phyloP scores from a whole-genome alignment of 2,329 filamentous ascomycete genomes.

The Sclerotinia glacialis region DNA sequence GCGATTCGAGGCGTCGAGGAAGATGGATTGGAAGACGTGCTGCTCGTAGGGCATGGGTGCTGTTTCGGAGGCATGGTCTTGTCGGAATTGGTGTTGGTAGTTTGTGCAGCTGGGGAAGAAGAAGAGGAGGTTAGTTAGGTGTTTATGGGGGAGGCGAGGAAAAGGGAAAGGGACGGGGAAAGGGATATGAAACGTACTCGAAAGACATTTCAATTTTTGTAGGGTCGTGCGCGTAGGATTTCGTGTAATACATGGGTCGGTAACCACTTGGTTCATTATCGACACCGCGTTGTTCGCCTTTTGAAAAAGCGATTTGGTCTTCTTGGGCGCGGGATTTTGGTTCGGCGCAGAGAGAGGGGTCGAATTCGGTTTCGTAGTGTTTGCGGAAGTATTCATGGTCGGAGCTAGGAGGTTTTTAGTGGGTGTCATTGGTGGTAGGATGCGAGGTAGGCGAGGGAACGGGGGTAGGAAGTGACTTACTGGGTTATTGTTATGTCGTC shows the following conservation, averaged over 20 bases:
- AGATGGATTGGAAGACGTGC: slow-evolving; percentile 52
- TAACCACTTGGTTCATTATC: slow-evolving; percentile 52
- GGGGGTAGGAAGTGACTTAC: not conserved
- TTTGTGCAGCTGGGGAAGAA: slow-evolving; percentile 53
- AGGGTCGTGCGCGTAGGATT: slow-evolving; percentile 54
- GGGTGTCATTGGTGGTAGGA: not conserved
- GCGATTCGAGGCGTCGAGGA: slow-evolving; percentile 56
- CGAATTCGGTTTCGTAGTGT: slow-evolving; percentile 64
- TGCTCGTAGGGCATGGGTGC: not conserved
- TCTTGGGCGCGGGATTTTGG: slow-evolving; percentile 44
- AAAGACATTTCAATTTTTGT: slow-evolving; percentile 68
- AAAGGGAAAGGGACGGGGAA: no score
- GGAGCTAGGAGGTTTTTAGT: slow-evolving; percentile 35
- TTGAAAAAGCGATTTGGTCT: slow-evolving; percentile 45
- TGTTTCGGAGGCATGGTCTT: slow-evolving; percentile 24
- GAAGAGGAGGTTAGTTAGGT: not conserved
- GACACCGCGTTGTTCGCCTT: slow-evolving; percentile 50
- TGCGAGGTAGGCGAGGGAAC: no score
- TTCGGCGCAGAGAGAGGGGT: slow-evolving; percentile 49
- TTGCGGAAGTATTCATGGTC: slow-evolving; percentile 63
- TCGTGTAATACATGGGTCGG: slow-evolving; percentile 64
- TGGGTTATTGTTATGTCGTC: slow-evolving; percentile 72
- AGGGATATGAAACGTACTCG: slow-evolving; percentile 42
- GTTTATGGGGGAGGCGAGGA: no score
- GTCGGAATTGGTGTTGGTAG: slow-evolving; percentile 69